phyloP scores from a whole-genome alignment of 2,329 filamentous ascomycete species.

The Cryphonectria naterciae region DNA sequence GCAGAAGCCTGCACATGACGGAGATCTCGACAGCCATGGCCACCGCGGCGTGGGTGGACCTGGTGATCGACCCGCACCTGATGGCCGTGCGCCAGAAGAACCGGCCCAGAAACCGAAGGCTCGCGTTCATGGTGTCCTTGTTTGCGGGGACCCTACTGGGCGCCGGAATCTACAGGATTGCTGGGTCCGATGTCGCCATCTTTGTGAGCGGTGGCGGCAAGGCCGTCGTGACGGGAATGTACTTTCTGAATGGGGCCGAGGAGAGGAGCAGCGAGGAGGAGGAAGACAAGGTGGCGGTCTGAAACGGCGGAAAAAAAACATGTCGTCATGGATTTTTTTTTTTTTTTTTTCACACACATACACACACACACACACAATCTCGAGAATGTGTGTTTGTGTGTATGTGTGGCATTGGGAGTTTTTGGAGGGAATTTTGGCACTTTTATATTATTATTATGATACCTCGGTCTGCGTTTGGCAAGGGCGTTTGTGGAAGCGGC shows the following conservation, averaged over 20 bases:
- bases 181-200: slow-evolving; percentile 49
- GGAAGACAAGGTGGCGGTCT: slow-evolving; percentile 9
- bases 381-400: neutral
- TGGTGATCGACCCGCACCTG: slow-evolving; percentile 59
- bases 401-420: slow-evolving; percentile 3
- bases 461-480: neutral
- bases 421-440: neutral
- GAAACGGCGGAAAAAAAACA: neutral
- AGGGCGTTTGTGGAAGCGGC: neutral
- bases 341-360: no score
- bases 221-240: slow-evolving; percentile 49
- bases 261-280: slow-evolving; percentile 39
- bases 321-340: neutral
- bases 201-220: slow-evolving; percentile 51
- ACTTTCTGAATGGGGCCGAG: slow-evolving; percentile 47
- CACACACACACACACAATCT: no score
- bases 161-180: slow-evolving; percentile 51
- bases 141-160: slow-evolving; percentile 55
- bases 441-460: neutral
- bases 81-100: slow-evolving; percentile 47
- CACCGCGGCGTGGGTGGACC: slow-evolving; percentile 64
- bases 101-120: slow-evolving; percentile 52
- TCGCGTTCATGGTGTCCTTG: slow-evolving; percentile 53
- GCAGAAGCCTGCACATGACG: slow-evolving; percentile 56
- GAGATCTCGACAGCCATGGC: slow-evolving; percentile 70